Base-by-base conservation (phyloP, 2,329 filamentous ascomycete genomes). In the Clonostachys sp. region DNA sequence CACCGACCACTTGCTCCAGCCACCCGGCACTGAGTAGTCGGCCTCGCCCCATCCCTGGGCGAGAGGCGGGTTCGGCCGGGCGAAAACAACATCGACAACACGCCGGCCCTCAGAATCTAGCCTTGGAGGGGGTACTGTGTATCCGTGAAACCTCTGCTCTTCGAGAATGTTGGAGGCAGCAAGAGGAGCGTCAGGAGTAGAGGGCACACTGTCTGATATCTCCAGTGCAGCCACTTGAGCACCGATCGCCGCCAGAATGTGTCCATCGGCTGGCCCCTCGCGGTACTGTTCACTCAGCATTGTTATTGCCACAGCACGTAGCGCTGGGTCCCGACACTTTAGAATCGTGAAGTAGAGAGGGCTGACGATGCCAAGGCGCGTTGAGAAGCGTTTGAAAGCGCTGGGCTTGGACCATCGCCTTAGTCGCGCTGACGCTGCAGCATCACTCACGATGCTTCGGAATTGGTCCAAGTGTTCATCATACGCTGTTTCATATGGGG, bases 201-300 rank as follows among this genome's bases (percentile, higher is more conserved):
- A 30, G 3, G 24, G 24, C 24, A 9, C 6, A 30, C 24, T 30
- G 24, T 30, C 24, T 8, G 17, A 48, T 42, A 12, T 42, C 46
- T 48, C 46, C 34, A 48, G 18, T 24, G 34, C 33, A 16, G 41
- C 34, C 17, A 48, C 17, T 9, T 34, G 41, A 10, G 41, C 41
- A 33, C 46, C 34, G 5, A 48, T 48, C 13, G 41, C 41, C 12
- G 46, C 46, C 41, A 40, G n/a, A 14, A 43, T 48, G 16, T 33
- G n/a, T 12, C 46, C 46, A 39, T 48, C 46, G 40, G 38, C 42
- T 12, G 46, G 46, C 18, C 46, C 46, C 20, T 48, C 46, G 17
- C 46, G 46, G 17, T 42, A 6, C 34, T 48, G 46, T 12, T 48
- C 46, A 12, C 18, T 24, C 5, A 48, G 34, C 41, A 48, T 38